Conservation (phyloP, 306 rosid genomes). For the Prunus davidiana region DNA sequence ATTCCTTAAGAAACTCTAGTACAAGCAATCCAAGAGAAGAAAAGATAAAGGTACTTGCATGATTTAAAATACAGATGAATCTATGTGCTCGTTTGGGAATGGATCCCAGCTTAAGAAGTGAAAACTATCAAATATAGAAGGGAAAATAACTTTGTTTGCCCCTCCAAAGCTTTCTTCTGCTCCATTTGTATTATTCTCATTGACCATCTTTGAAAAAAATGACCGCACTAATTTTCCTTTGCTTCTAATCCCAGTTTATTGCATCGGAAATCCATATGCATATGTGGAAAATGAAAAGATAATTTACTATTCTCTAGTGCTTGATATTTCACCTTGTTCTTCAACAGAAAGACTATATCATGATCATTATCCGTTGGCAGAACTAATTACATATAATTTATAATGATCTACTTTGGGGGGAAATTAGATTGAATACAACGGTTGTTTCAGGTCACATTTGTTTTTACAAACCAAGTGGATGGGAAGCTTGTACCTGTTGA, state of each 20-base stretch:
- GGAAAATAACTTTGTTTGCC: no score
- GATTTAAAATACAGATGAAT: no score
- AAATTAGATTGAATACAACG: not conserved
- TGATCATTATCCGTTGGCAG: not conserved
- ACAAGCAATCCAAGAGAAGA: no score
- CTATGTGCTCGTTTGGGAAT: no score
- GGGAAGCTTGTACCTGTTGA: slow-evolving; percentile 82
- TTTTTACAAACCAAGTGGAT: slow-evolving; percentile 87
- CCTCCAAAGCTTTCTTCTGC: not conserved
- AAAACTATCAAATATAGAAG: no score
- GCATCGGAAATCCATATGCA: not conserved
- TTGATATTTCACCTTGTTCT: not conserved
- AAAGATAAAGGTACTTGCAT: no score
- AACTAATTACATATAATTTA: not conserved
- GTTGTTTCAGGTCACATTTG: slow-evolving; percentile 70
- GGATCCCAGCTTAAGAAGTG: no score
- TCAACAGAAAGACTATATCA: not conserved
- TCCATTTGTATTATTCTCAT: not conserved
- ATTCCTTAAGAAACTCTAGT: no score
- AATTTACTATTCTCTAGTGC: not conserved
- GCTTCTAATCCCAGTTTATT: slow-evolving; percentile 1
- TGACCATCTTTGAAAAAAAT: not conserved
- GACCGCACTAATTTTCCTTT: not conserved
- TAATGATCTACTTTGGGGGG: not conserved
- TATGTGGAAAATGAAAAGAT: not conserved